Evolutionary conservation across 768 basidiomycete genomes (phyloP).

Genomic region (Calocybe cyanea): DNA sequence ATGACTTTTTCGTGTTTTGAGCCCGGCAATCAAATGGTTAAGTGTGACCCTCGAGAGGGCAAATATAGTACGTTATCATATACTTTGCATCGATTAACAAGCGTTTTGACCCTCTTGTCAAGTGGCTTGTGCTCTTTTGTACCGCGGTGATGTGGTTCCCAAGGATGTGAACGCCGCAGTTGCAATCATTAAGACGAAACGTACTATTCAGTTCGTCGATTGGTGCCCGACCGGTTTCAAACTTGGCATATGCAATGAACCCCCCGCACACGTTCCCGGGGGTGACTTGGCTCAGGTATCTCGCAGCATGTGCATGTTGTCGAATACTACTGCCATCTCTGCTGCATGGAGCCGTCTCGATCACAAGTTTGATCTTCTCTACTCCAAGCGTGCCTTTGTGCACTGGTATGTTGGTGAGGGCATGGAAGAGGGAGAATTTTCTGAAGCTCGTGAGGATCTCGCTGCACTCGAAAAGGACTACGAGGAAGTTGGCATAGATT

Average conservation of each 20-base stretch:
- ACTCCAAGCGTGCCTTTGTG: constrained; percentile 93
- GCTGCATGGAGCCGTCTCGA: constrained; percentile 91
- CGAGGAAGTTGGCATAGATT: constrained; percentile 70
- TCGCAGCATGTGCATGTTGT: constrained; percentile 96
- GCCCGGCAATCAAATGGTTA: constrained; percentile 92
- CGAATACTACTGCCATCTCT: constrained; percentile 91
- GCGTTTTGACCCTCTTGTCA: constrained; percentile 12
- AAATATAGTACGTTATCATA: constrained; percentile 79
- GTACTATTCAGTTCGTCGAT: constrained; percentile 97
- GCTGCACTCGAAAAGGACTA: constrained; percentile 99
- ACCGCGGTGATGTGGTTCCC: constrained; percentile 95
- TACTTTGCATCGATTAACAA: neutral
- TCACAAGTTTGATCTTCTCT: constrained; percentile 98
- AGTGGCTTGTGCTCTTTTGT: constrained; percentile 92
- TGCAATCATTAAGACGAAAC: constrained; percentile 93
- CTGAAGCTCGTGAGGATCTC: constrained; percentile 97
- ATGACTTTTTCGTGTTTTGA: constrained; percentile 99
- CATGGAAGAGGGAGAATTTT: constrained; percentile 99
- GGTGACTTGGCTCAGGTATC: constrained; percentile 94
- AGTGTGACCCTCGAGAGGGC: constrained; percentile 93
- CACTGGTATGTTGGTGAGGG: constrained; percentile 98
- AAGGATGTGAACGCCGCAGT: constrained; percentile 95
- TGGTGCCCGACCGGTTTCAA: constrained; percentile 99
- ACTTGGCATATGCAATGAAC: constrained; percentile 97
- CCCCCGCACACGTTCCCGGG: constrained; percentile 86